phyloP scores from a whole-genome alignment of 148 eudicot genomes.

The Nepenthes mirabilis region DNA sequence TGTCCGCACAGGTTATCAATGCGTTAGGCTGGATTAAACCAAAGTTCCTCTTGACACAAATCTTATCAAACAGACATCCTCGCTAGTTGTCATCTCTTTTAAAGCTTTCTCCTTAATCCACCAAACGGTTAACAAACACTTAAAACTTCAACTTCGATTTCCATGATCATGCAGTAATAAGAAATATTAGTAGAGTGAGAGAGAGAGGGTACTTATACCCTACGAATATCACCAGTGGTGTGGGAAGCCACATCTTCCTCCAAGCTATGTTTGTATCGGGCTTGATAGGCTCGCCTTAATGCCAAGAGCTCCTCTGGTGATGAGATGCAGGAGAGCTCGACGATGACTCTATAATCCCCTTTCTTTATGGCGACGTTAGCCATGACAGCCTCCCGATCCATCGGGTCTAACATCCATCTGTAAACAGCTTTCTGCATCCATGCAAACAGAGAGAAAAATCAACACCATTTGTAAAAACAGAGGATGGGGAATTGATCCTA shows the following conservation, averaged over 20 bases:
- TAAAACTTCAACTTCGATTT: too few species aligned
- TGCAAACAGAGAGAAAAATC: neutral
- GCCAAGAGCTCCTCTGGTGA: conserved; percentile 47
- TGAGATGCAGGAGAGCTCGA: conserved; percentile 42
- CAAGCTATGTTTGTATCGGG: conserved; percentile 40
- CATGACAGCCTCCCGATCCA: conserved; percentile 53
- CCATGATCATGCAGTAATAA: neutral
- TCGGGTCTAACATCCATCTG: conserved; percentile 56
- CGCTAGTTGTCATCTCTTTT: too few species aligned
- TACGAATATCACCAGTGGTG: conserved; percentile 46
- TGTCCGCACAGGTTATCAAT: too few species aligned
- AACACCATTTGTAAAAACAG: neutral
- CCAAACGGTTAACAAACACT: neutral
- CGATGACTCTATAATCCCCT: conserved; percentile 35
- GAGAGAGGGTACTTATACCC: conserved; percentile 18
- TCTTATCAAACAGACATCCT: too few species aligned
- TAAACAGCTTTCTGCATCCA: conserved; percentile 42
- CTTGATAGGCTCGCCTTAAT: conserved; percentile 58
- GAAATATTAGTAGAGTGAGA: neutral
- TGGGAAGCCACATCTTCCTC: conserved; percentile 67
- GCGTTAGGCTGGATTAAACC: too few species aligned
- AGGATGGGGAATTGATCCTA: neutral
- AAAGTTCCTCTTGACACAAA: too few species aligned
- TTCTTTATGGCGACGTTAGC: conserved; percentile 44
- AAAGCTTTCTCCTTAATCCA: too few species aligned